phyloP scores from a whole-genome alignment of 805 yeast species.

The Zygoascus ofunaensis region DNA sequence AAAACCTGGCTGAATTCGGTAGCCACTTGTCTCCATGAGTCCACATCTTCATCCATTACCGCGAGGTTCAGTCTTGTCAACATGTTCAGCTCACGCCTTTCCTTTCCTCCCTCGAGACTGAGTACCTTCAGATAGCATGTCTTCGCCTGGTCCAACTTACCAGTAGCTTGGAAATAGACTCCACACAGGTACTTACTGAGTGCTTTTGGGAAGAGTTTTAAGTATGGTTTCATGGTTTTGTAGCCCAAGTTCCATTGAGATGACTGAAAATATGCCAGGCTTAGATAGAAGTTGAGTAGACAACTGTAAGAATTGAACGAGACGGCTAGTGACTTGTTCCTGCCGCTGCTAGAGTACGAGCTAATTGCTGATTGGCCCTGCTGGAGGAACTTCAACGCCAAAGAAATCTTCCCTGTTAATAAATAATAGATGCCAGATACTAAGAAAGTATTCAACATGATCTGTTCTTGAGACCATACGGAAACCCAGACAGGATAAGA shows the following conservation, averaged over 20 bases:
- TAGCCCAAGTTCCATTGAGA: constrained; percentile 3
- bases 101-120: background rate
- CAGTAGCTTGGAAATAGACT: constrained; percentile 6
- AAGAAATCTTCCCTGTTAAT: background rate
- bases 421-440: constrained; percentile 3
- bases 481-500: background rate
- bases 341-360: background rate
- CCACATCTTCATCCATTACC: background rate
- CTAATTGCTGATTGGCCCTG: background rate
- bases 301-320: background rate
- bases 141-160: constrained; percentile 2
- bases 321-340: too few species aligned
- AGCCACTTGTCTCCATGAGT: background rate
- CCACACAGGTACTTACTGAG: constrained; percentile 6
- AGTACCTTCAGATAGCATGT: background rate
- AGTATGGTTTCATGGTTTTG: background rate
- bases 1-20: background rate
- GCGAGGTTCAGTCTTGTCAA: background rate
- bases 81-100: background rate
- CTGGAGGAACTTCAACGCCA: background rate
- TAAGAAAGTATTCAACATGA: background rate
- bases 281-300: background rate
- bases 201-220: background rate
- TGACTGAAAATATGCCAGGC: constrained; percentile 1
- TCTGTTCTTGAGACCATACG: background rate